Base-by-base conservation (phyloP, 1,284 basidiomycete species). In the Leccinum insolens region DNA sequence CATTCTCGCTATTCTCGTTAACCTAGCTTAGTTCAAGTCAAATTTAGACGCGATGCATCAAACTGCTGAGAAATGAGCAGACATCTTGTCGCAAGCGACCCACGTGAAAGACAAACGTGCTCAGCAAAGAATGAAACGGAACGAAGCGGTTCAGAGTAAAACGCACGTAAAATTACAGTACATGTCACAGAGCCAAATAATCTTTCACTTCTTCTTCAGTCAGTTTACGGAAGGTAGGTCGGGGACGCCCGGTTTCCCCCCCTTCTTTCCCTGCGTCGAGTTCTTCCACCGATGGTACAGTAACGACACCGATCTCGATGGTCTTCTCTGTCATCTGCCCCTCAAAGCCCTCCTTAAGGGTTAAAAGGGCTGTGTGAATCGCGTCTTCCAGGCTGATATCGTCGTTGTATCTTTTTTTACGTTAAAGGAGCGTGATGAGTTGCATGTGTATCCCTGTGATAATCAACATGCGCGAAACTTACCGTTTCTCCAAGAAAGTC, bases 321-420 rank as follows among this genome's bases (percentile, higher is more conserved):
- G 98, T 99, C 85, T 99, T 97, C 83, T 99, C 97, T 22, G 97
- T 99, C 96, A 99, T 99, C 79, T 99, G 94, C 14, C 98, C 98
- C 81, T 99, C 98, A 75, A 99, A 99, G 9, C 97, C 97, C 83
- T 99, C 98, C 82, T 99, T 99, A 71, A 99, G 85, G 22, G 98
- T 99, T 71, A 99, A 83, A 52, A 99, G 88, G n/a, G 98, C 97
- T 8, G 98, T 99, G 82, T 99, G 98, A 74, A 99, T 99, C 25
- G 98, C 98, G 79, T 99, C 98, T 82, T 99, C 98, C 67, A 99
- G 84, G 72, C 96, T 98, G 76, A 99, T 97, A 76, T 99, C 98
- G 82, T 99, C 97, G 82, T 98, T 98, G 84, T 99, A 99, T 76
- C 96, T 97, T 78, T 61, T 95, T 97, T 79, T 63, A 72, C 70